These are phyloP conservation scores for Neonectria neomacrospora DNA, from an alignment of 2,329 filamentous ascomycete genomes.

Conservation along the genomic window DNA sequence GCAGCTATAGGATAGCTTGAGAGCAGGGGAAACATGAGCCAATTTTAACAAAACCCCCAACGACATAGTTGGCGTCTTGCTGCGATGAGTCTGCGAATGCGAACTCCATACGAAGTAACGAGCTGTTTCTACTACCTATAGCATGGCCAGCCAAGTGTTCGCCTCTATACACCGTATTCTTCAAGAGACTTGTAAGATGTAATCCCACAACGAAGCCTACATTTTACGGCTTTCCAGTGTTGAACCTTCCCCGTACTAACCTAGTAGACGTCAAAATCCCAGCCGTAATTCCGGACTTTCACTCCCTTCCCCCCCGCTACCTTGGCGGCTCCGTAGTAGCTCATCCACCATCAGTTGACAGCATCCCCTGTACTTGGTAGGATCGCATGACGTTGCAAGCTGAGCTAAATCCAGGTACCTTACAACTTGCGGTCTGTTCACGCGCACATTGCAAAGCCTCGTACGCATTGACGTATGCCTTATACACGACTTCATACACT, in stretches of 20 bases:
- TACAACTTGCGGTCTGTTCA: slow-evolving; percentile 11
- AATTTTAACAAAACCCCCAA: no score
- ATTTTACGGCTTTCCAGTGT: no score
- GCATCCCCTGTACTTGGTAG: slow-evolving; percentile 32
- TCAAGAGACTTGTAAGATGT: no score
- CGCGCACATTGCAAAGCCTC: slow-evolving; percentile 27
- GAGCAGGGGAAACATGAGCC: no score
- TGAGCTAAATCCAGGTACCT: slow-evolving; percentile 11
- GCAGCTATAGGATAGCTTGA: no score
- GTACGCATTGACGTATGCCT: slow-evolving; percentile 53
- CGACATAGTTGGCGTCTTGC: no score
- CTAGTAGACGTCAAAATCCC: neutral
- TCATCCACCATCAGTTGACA: slow-evolving; percentile 34
- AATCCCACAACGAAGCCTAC: no score
- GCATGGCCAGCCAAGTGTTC: no score
- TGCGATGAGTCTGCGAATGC: no score
- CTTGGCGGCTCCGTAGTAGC: neutral
- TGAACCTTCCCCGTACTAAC: neutral
- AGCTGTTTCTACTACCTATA: no score
- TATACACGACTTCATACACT: slow-evolving; percentile 67
- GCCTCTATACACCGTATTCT: no score
- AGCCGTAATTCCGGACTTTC: neutral
- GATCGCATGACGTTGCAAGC: slow-evolving; percentile 24
- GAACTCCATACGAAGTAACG: no score
- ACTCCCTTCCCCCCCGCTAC: neutral